Evolutionary conservation across 148 eudicot genomes (phyloP), one percentile per base, ranked within the genome.

Genomic region (Diospyros lotus): DNA sequence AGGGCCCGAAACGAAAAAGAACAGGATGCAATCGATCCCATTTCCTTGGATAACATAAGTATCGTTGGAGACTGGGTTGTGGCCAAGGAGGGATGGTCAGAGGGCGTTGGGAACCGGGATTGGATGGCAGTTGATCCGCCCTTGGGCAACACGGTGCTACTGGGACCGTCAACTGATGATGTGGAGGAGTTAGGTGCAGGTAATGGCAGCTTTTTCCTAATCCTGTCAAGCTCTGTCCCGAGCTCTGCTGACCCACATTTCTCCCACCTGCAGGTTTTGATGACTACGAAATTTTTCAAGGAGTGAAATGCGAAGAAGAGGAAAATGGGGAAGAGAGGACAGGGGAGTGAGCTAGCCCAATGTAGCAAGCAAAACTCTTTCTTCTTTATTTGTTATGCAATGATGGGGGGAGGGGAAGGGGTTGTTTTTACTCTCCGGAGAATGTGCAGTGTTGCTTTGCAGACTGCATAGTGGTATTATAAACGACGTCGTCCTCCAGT

Each of bases 61-160:
- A 65, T 76, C 72, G 90, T 88, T 48, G 83, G 79, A 39, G 89
- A 89, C 55, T 92, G 96, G 97, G 80, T 94, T 74, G 76, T 77
- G 40, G 85, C 81, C 71, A 85, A 80, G 68, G 91, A 86, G 46
- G 77, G 70, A 64, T 80, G 89, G 76, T 76, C 80, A 60, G 91
- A 90, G 69, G 91, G 85, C 72, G 71, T 73, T 39, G 90, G 79
- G 18, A 85, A 80, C 76, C 69, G 85, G 42, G 97, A 89, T 58
- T 92, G 97, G 97, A 82, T 80, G 88, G 73, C 81, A 14, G 83
- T 91, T 74, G 93, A 89, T 71, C 86, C 83, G 28, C 91, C 93
- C 43, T 79, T 84, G 46, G 85, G 84, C 51, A 85, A 76, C 77
- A 69, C 77, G 61, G 76, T 73, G 77, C 84, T 82, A 43, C 77